Conservation (phyloP, 306 rosid genomes). For the Crataegus laevigata region DNA sequence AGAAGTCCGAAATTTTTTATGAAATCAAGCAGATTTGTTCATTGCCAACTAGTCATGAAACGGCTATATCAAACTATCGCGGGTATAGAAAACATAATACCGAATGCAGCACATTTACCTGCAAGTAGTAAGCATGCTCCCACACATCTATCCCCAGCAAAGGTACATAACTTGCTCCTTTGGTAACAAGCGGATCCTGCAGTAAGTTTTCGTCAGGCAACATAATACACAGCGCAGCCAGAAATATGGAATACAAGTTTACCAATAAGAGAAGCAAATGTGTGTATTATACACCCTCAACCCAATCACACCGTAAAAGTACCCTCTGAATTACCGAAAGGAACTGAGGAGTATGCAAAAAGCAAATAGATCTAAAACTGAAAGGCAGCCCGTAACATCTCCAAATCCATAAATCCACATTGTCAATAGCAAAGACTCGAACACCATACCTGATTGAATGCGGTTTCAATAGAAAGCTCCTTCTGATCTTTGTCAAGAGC, state of each 20-base stretch:
- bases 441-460: constrained; percentile 26
- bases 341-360: not conserved
- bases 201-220: not conserved
- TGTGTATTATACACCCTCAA: not conserved
- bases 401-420: not conserved
- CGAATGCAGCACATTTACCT: constrained; percentile 15
- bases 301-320: not conserved
- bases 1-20: not conserved
- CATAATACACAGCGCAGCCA: not conserved
- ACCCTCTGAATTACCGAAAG: not conserved
- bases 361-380: not conserved
- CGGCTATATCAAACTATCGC: not conserved
- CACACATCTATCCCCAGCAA: constrained; percentile 36
- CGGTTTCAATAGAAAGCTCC: constrained; percentile 30
- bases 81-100: not conserved
- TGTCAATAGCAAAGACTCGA: not conserved
- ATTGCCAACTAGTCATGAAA: not conserved
- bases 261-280: not conserved
- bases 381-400: not conserved
- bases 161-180: constrained; percentile 29
- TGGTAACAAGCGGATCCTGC: constrained; percentile 32
- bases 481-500: constrained; percentile 28
- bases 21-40: not conserved
- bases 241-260: not conserved
- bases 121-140: constrained; percentile 35